Evolutionary conservation across 441 rosid species (phyloP).

Genomic region (Pelargonium fulgidum): DNA sequence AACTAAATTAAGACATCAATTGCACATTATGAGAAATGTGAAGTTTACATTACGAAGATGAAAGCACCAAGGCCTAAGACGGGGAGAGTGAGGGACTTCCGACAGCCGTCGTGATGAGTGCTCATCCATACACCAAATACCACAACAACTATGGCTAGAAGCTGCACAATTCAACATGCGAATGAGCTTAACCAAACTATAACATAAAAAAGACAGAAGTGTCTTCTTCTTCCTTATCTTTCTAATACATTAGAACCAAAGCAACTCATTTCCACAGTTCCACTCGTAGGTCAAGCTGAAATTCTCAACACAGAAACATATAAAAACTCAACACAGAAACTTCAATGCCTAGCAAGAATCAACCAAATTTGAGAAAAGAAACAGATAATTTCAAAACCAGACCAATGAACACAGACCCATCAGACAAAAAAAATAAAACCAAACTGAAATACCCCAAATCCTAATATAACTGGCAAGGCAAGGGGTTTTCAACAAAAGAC

Average conservation of each 20-base stretch:
- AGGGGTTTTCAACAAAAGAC: not conserved
- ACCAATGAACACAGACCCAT: not conserved
- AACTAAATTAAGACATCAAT: not conserved
- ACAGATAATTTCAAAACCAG: not conserved
- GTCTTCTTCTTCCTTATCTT: too few species aligned
- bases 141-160: conserved; percentile 60
- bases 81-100: conserved; percentile 76
- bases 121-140: conserved; percentile 93
- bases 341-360: not conserved
- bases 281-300: too few species aligned
- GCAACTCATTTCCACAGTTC: too few species aligned
- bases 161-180: conserved; percentile 36
- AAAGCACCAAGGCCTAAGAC: conserved; percentile 74
- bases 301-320: too few species aligned
- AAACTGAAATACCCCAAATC: not conserved
- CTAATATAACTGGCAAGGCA: not conserved
- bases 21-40: conserved; percentile 10
- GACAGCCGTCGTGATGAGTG: conserved; percentile 75
- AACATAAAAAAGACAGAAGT: not conserved
- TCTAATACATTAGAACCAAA: too few species aligned
- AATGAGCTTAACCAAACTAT: conserved; percentile 7
- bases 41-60: conserved; percentile 59
- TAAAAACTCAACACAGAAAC: not conserved
- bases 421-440: not conserved
- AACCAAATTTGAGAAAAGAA: not conserved